Evolutionary conservation across 2,329 filamentous ascomycete genomes (phyloP).

Genomic region (Phialemoniopsis sp.): DNA sequence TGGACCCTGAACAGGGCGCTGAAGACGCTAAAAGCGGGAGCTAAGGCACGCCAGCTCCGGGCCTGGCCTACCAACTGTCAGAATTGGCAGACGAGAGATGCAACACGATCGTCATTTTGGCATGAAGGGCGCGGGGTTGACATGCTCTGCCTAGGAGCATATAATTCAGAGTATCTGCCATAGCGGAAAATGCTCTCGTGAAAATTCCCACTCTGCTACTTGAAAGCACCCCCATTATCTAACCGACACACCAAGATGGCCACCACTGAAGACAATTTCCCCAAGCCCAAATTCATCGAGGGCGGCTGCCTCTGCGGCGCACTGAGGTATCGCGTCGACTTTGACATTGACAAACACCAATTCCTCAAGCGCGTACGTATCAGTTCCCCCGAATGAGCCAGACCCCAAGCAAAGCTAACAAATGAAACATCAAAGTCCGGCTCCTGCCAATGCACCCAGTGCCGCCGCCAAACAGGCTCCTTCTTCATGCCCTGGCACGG

Average conservation of each 20-base stretch:
- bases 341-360: conserved; percentile 35
- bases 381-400: background rate
- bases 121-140: no score
- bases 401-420: background rate
- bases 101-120: no score
- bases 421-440: conserved; percentile 24
- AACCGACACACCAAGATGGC: conserved; percentile 6
- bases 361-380: conserved; percentile 32
- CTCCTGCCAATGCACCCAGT: conserved; percentile 53
- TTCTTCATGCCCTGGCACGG: conserved; percentile 37
- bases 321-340: conserved; percentile 42
- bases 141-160: no score
- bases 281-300: conserved; percentile 30
- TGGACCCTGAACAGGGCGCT: no score
- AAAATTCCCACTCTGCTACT: no score
- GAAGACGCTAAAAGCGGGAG: no score
- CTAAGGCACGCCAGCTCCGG: no score
- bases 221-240: no score
- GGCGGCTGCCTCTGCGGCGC: conserved; percentile 49
- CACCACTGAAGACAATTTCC: conserved; percentile 13
- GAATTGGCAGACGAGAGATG: no score
- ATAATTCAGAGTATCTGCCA: no score
- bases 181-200: no score
- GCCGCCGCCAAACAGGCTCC: conserved; percentile 45
- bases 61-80: no score